Evolutionary conservation across 2,329 filamentous ascomycete species (phyloP).

Genomic region (Alternaria sp.): DNA sequence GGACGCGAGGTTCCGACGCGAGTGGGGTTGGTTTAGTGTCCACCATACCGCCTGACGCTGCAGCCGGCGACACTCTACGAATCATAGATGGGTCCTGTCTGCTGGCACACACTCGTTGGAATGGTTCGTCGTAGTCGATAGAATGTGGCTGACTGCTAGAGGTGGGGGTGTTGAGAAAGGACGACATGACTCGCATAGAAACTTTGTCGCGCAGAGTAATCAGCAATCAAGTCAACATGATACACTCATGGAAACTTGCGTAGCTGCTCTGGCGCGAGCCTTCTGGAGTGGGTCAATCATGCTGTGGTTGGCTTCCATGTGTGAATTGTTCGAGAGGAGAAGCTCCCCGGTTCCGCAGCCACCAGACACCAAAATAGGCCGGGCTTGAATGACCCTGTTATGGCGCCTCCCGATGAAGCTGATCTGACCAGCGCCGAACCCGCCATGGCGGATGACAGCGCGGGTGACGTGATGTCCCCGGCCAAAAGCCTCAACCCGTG

Average conservation of each 20-base stretch:
- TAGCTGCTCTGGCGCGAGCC: not conserved
- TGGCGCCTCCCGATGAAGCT: constrained; percentile 41
- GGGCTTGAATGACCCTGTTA: constrained; percentile 29
- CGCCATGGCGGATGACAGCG: constrained; percentile 46
- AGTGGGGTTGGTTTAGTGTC: constrained; percentile 27
- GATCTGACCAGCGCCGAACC: constrained; percentile 38
- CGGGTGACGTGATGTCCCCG: constrained; percentile 39
- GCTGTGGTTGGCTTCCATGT: constrained; percentile 8
- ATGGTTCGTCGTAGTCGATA: constrained; percentile 19
- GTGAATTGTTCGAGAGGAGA: constrained; percentile 1
- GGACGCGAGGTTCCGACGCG: constrained; percentile 32
- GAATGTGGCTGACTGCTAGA: constrained; percentile 26
- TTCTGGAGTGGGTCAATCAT: not conserved
- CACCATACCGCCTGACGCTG: constrained; percentile 28
- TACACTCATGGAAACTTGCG: constrained; percentile 2
- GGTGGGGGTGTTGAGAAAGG: constrained; percentile 16
- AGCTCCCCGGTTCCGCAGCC: constrained; percentile 27
- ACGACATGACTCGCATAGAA: constrained; percentile 7
- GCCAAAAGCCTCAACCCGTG: constrained; percentile 28
- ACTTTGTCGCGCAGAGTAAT: constrained; percentile 1
- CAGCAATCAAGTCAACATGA: constrained; percentile 11
- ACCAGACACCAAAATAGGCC: constrained; percentile 38
- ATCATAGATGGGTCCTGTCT: constrained; percentile 22
- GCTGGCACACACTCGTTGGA: constrained; percentile 23
- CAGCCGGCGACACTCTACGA: constrained; percentile 21